A percentile compares a stretch with the other conserved stretches of the same genome.
phyloP scores from a whole-genome alignment of 2,329 filamentous ascomycete species.

The Nigrospora oryzae region DNA sequence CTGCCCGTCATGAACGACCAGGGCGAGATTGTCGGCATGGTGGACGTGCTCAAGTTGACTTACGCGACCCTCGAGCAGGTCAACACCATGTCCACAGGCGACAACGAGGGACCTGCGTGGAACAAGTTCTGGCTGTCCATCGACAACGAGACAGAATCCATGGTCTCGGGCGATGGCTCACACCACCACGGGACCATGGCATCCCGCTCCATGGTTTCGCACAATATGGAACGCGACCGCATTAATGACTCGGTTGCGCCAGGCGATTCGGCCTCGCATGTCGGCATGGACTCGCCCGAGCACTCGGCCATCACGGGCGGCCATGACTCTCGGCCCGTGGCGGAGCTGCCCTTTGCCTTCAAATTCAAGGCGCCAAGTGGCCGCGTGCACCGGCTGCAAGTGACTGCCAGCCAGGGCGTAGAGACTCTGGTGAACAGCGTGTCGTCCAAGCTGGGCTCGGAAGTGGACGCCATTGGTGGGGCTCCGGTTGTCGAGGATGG shows the following conservation, averaged over 20 bases:
- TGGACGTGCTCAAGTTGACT: slow-evolving; percentile 95
- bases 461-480: slow-evolving; percentile 79
- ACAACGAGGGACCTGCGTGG: slow-evolving; percentile 94
- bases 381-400: slow-evolving; percentile 85
- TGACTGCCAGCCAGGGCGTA: slow-evolving; percentile 72
- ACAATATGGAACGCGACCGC: slow-evolving; percentile 56
- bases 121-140: slow-evolving; percentile 99
- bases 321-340: slow-evolving; percentile 42
- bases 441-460: slow-evolving; percentile 73
- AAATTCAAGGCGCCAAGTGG: slow-evolving; percentile 98
- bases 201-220: slow-evolving; percentile 69
- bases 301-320: slow-evolving; percentile 49
- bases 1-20: slow-evolving; percentile 96
- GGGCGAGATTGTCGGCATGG: slow-evolving; percentile 98
- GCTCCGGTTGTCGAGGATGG: slow-evolving; percentile 71
- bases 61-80: slow-evolving; percentile 97
- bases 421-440: slow-evolving; percentile 70
- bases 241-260: slow-evolving; percentile 75
- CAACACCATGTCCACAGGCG: slow-evolving; percentile 84
- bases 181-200: slow-evolving; percentile 60
- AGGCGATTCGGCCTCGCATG: slow-evolving; percentile 89
- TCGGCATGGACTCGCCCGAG: slow-evolving; percentile 70
- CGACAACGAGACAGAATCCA: slow-evolving; percentile 88
- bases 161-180: slow-evolving; percentile 86
- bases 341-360: slow-evolving; percentile 84